Evolutionary conservation across 2,329 filamentous ascomycete species (phyloP).

Genomic region (Cercospora beticola): DNA sequence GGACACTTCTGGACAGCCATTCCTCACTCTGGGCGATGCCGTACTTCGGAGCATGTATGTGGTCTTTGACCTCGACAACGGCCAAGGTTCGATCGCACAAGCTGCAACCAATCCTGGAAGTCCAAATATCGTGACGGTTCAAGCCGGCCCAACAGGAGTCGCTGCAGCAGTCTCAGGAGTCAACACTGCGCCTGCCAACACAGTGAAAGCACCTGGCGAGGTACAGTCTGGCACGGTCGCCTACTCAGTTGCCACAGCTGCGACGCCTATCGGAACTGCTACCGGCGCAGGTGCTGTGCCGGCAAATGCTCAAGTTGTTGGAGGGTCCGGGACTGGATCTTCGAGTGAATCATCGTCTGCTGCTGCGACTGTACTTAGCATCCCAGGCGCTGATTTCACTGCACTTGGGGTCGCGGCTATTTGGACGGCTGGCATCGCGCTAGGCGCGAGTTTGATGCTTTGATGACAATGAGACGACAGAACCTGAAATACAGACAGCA

Average conservation of each 20-base stretch:
- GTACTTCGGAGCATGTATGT: slow-evolving; percentile 38
- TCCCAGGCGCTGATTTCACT: slow-evolving; percentile 18
- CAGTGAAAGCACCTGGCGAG: slow-evolving; percentile 24
- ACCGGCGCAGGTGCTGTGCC: slow-evolving; percentile 36
- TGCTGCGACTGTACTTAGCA: slow-evolving; percentile 15
- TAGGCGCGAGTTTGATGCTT: slow-evolving; percentile 24
- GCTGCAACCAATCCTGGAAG: slow-evolving; percentile 31
- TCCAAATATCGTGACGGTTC: slow-evolving; percentile 30
- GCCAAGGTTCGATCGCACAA: slow-evolving; percentile 37
- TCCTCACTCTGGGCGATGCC: slow-evolving; percentile 35
- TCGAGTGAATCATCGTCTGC: slow-evolving; percentile 7
- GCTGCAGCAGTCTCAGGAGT: slow-evolving; percentile 30
- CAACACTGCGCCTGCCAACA: slow-evolving; percentile 22
- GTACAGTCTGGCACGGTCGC: slow-evolving; percentile 19
- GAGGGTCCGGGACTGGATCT: neutral
- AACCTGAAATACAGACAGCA: slow-evolving; percentile 6
- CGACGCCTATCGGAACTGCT: slow-evolving; percentile 32
- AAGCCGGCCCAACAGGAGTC: slow-evolving; percentile 32
- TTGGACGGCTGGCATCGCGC: slow-evolving; percentile 15
- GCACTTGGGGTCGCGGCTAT: slow-evolving; percentile 16
- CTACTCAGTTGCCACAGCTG: slow-evolving; percentile 27
- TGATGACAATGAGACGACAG: slow-evolving; percentile 19
- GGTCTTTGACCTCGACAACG: slow-evolving; percentile 41
- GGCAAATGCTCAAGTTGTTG: slow-evolving; percentile 22
- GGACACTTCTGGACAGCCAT: slow-evolving; percentile 18